Evolutionary conservation across 208 protist genomes (phyloP).

Genomic region (Wallacemonas sp.): DNA sequence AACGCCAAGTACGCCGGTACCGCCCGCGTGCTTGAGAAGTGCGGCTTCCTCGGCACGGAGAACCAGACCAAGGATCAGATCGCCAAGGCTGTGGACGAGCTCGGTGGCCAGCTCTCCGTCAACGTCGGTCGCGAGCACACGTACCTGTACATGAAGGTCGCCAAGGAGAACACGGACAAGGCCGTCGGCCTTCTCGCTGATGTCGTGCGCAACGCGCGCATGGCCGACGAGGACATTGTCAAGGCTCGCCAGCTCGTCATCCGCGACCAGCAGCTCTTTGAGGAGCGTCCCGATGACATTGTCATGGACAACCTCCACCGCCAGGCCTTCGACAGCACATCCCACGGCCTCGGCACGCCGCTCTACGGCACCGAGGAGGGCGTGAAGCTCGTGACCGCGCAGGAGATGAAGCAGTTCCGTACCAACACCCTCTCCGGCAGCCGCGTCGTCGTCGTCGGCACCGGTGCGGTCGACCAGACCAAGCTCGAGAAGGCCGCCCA

Average conservation of each 20-base stretch:
- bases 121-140: conserved; percentile 97
- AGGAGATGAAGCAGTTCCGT: conserved; percentile 85
- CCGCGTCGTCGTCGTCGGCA: conserved; percentile 95
- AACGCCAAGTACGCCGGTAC: conserved; percentile 95
- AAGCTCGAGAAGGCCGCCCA: conserved; percentile 90
- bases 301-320: conserved; percentile 97
- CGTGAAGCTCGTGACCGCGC: conserved; percentile 82
- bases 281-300: conserved; percentile 93
- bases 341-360: conserved; percentile 90
- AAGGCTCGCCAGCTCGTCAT: conserved; percentile 91
- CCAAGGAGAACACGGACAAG: conserved; percentile 93
- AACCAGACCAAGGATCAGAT: conserved; percentile 87
- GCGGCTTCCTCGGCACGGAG: conserved; percentile 97
- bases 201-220: conserved; percentile 95
- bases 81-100: conserved; percentile 94
- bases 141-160: conserved; percentile 95
- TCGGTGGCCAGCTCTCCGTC: conserved; percentile 96
- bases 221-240: conserved; percentile 88
- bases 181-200: conserved; percentile 96
- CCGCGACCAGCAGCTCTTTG: conserved; percentile 93
- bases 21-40: conserved; percentile 98
- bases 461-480: conserved; percentile 96
- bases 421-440: conserved; percentile 89
- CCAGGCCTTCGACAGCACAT: conserved; percentile 91
- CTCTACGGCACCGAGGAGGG: conserved; percentile 96